Evolutionary conservation across 176 grass and related monocot species (phyloP).

Genomic region (Aegilops tauschii): DNA sequence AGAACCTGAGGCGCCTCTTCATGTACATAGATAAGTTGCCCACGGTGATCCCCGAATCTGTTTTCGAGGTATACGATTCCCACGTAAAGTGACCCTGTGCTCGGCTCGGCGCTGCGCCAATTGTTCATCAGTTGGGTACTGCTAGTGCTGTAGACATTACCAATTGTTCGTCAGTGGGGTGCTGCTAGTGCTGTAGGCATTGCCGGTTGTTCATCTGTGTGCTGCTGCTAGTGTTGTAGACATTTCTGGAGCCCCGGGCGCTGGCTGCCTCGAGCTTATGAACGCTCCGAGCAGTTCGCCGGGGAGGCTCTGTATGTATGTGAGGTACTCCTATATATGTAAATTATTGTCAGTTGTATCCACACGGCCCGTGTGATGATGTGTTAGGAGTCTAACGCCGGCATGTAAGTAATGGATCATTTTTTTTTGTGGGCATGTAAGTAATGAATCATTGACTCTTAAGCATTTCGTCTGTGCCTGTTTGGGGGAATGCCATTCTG

Average conservation of each 20-base stretch:
- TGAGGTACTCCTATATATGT: neutral
- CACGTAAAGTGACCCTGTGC: slow-evolving; percentile 63
- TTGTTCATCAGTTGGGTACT: neutral
- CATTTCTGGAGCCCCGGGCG: slow-evolving; percentile 27
- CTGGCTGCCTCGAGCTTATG: neutral
- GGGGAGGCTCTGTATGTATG: slow-evolving; percentile 32
- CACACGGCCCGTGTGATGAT: neutral
- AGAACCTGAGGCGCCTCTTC: slow-evolving; percentile 72
- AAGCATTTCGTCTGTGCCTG: neutral
- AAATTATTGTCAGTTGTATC: slow-evolving; percentile 22
- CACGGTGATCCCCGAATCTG: slow-evolving; percentile 62
- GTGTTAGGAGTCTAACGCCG: neutral
- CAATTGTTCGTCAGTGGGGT: neutral
- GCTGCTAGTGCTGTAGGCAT: neutral
- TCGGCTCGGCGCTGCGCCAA: neutral
- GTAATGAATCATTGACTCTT: neutral
- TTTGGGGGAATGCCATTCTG: neutral
- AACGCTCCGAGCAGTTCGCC: neutral
- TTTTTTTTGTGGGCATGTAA: neutral
- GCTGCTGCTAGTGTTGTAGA: neutral
- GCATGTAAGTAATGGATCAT: slow-evolving; percentile 23
- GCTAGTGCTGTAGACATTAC: neutral
- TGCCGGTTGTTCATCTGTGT: neutral
- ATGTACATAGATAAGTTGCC: slow-evolving; percentile 93
- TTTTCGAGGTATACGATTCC: slow-evolving; percentile 64